Conservation (phyloP, 2,329 filamentous ascomycete genomes). For the Sporothrix schenckii region DNA sequence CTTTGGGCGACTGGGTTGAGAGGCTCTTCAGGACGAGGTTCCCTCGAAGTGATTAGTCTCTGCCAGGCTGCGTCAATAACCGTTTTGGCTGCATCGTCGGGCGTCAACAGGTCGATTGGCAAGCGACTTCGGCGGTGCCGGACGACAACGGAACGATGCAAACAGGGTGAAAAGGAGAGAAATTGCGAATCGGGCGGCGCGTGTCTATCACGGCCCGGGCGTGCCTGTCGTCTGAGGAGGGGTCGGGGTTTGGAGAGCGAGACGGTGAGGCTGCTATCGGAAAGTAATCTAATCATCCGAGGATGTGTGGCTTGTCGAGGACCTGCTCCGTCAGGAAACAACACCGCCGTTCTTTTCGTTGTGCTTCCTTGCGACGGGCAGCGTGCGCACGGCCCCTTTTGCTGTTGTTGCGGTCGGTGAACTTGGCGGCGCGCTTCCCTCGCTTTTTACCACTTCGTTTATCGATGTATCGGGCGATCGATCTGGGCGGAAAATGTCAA, state of each 20-base stretch:
- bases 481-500: constrained; percentile 9
- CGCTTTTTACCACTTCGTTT: background rate
- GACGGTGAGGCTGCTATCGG: background rate
- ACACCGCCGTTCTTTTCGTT: background rate
- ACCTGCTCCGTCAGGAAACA: background rate
- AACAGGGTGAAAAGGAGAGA: background rate
- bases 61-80: background rate
- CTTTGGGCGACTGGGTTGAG: background rate
- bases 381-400: constrained; percentile 1
- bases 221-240: background rate
- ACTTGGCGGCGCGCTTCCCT: background rate
- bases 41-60: background rate
- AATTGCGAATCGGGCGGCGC: background rate
- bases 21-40: background rate
- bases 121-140: background rate
- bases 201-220: background rate
- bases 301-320: background rate
- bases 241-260: background rate
- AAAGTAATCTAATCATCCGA: background rate
- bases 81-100: constrained; percentile 13
- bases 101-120: background rate
- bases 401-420: background rate
- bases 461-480: constrained; percentile 10
- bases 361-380: background rate
- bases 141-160: background rate